These are phyloP conservation scores for Jasminum sambac DNA, from an alignment of 257 asterid genomes.

Conservation along the genomic window DNA sequence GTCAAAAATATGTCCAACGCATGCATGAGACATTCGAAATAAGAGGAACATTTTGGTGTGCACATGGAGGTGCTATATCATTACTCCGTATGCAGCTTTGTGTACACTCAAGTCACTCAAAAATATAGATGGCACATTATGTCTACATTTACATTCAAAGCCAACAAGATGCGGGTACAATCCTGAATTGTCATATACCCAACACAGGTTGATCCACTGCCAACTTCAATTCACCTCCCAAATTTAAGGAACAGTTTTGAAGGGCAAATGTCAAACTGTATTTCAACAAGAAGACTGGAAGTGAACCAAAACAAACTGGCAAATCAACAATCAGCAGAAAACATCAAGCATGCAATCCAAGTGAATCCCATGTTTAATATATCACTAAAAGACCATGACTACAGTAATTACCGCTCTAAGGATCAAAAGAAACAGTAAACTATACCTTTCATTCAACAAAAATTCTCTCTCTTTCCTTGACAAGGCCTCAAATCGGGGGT, in stretches of 20 bases:
- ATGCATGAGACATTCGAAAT: no score
- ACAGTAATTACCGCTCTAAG: slow-evolving; percentile 2
- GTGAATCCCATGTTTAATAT: background rate
- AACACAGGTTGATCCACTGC: slow-evolving; percentile 2
- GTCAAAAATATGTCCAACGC: no score
- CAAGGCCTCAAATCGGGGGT: slow-evolving; percentile 78
- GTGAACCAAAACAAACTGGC: no score
- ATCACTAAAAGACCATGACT: slow-evolving; percentile 14
- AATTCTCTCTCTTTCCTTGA: slow-evolving; percentile 83
- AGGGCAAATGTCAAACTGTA: background rate
- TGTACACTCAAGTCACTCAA: background rate
- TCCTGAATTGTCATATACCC: slow-evolving; percentile 2
- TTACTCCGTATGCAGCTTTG: background rate
- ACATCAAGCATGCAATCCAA: slow-evolving; percentile 9
- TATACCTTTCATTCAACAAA: slow-evolving; percentile 92
- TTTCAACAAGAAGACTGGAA: slow-evolving; percentile 15
- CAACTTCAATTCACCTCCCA: slow-evolving; percentile 9
- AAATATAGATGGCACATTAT: background rate
- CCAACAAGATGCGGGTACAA: background rate
- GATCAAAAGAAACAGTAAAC: slow-evolving; percentile 9
- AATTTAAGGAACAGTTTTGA: slow-evolving; percentile 6
- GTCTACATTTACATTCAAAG: background rate
- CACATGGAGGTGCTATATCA: background rate
- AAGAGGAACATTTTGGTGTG: background rate
- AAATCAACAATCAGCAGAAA: slow-evolving; percentile 11